phyloP scores from a whole-genome alignment of 2,329 filamentous ascomycete species.

The Pseudogymnoascus sp. region DNA sequence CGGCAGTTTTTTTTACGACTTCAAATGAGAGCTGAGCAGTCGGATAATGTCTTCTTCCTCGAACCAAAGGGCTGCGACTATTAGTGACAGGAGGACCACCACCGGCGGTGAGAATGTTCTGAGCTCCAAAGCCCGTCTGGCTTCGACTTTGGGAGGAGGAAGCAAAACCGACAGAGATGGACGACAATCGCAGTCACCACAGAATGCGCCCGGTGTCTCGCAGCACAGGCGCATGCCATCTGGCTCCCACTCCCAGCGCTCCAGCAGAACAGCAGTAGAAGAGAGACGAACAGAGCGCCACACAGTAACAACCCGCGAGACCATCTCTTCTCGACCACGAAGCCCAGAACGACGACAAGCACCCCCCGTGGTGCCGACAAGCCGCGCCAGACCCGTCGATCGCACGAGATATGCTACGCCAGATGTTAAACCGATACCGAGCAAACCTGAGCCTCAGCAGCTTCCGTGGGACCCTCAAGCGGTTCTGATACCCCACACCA shows the following conservation, averaged over 20 bases:
- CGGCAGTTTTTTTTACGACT: neutral
- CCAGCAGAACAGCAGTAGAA: constrained; percentile 38
- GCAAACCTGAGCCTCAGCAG: constrained; percentile 42
- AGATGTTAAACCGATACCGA: constrained; percentile 29
- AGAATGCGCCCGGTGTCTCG: constrained; percentile 21
- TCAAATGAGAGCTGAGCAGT: neutral
- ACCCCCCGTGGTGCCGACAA: constrained; percentile 17
- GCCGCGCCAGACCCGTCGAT: constrained; percentile 21
- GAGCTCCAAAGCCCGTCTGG: constrained; percentile 24
- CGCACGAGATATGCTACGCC: constrained; percentile 20
- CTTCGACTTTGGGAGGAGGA: constrained; percentile 22
- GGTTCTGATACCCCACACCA: constrained; percentile 60
- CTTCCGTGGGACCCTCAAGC: constrained; percentile 73
- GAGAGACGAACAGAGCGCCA: constrained; percentile 49
- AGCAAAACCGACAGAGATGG: constrained; percentile 23
- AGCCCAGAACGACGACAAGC: constrained; percentile 44
- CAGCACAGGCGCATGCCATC: constrained; percentile 54
- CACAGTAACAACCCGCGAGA: constrained; percentile 57
- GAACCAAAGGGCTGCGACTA: constrained; percentile 26
- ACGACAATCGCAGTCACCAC: constrained; percentile 24
- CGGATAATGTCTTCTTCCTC: constrained; percentile 29
- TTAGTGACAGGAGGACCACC: constrained; percentile 25
- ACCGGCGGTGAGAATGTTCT: constrained; percentile 23
- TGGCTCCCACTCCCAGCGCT: constrained; percentile 39
- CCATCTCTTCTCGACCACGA: constrained; percentile 50